Evolutionary conservation across 176 grass and related monocot genomes (phyloP).

Genomic region (Musa itinerans): DNA sequence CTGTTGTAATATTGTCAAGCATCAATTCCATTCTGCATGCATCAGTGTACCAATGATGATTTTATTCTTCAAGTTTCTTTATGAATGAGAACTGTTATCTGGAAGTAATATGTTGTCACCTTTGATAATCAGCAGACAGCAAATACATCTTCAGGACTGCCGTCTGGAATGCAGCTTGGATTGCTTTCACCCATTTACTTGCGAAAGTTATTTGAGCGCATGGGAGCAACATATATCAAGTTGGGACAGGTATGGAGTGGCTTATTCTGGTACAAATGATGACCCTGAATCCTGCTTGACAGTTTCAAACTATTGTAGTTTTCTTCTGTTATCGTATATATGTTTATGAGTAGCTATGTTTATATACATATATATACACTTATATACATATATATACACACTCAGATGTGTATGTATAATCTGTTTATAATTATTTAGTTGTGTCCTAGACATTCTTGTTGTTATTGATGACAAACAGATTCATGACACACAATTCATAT

Average conservation of each 20-base stretch:
- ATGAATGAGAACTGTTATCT: neutral
- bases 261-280: neutral
- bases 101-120: slow-evolving; percentile 8
- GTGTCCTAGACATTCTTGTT: neutral
- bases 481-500: neutral
- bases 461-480: neutral
- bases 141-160: slow-evolving; percentile 45
- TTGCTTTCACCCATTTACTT: slow-evolving; percentile 89
- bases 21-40: neutral
- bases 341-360: no score
- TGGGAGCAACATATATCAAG: slow-evolving; percentile 99
- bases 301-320: neutral
- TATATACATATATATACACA: no score
- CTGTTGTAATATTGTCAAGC: neutral
- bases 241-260: slow-evolving; percentile 64
- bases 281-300: neutral
- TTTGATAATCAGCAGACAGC: slow-evolving; percentile 43
- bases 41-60: neutral
- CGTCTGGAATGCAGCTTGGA: slow-evolving; percentile 52
- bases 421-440: no score
- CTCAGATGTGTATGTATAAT: no score
- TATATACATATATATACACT: no score
- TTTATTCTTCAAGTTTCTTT: neutral
- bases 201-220: slow-evolving; percentile 72
- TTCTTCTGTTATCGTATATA: neutral